Conservation (phyloP, 2,329 filamentous ascomycete genomes). For the Grosmannia penicillata region DNA sequence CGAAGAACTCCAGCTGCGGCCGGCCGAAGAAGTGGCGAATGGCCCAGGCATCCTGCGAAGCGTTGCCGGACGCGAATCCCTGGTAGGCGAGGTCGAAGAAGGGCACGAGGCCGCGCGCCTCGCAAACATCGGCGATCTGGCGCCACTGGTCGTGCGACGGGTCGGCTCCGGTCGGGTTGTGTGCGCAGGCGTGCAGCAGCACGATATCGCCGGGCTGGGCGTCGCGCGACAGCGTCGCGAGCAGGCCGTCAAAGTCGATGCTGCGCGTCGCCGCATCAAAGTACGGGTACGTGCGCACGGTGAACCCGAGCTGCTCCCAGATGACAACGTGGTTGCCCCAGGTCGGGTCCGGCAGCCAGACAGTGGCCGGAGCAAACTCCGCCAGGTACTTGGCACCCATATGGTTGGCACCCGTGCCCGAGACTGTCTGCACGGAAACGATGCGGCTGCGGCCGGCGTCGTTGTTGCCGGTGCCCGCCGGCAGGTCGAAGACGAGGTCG, state of each 20-base stretch:
- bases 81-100: constrained; percentile 99
- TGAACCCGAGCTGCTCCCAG: constrained; percentile 75
- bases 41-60: constrained; percentile 71
- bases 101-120: constrained; percentile 70
- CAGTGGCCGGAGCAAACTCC: constrained; percentile 69
- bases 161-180: constrained; percentile 96
- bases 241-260: constrained; percentile 84
- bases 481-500: constrained; percentile 68
- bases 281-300: constrained; percentile 77
- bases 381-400: constrained; percentile 83
- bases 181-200: constrained; percentile 84
- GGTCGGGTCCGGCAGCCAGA: constrained; percentile 88
- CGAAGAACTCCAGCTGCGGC: constrained; percentile 72
- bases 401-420: constrained; percentile 89
- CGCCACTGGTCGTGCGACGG: constrained; percentile 89
- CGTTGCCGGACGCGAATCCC: constrained; percentile 85
- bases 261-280: constrained; percentile 79
- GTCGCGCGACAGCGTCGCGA: constrained; percentile 51
- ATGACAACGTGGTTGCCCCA: constrained; percentile 99
- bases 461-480: constrained; percentile 48
- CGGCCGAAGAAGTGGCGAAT: constrained; percentile 75
- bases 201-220: constrained; percentile 63
- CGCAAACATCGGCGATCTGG: constrained; percentile 65
- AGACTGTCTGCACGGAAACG: constrained; percentile 80
- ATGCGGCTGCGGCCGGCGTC: constrained; percentile 54